phyloP scores from a whole-genome alignment of 2,329 filamentous ascomycete genomes.

The Monosporascus cannonballus region DNA sequence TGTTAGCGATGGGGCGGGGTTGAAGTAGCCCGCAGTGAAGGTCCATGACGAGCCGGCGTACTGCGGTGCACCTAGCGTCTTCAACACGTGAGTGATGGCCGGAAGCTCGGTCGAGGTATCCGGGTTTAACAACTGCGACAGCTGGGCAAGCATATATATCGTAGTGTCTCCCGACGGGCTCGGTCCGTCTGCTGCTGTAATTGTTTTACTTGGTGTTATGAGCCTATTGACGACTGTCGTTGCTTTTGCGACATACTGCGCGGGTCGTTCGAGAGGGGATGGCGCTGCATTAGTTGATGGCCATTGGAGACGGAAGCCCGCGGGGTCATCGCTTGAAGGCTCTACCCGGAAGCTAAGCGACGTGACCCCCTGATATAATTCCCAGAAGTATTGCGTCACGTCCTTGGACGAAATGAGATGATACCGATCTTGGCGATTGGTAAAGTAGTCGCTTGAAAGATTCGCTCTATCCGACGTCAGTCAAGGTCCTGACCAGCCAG shows the following conservation, averaged over 20 bases:
- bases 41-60: constrained; percentile 77
- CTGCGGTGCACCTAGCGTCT: constrained; percentile 55
- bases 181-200: constrained; percentile 15
- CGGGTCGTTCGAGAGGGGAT: constrained; percentile 64
- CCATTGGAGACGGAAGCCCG: constrained; percentile 64
- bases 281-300: constrained; percentile 67
- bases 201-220: constrained; percentile 45
- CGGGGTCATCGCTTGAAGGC: constrained; percentile 47
- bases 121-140: constrained; percentile 75
- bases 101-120: constrained; percentile 86
- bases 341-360: constrained; percentile 76
- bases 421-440: constrained; percentile 89
- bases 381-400: constrained; percentile 76
- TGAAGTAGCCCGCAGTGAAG: constrained; percentile 98
- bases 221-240: constrained; percentile 62
- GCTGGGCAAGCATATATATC: constrained; percentile 81
- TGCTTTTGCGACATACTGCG: constrained; percentile 63
- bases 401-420: constrained; percentile 78
- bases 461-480: constrained; percentile 55
- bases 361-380: constrained; percentile 70
- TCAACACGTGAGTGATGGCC: constrained; percentile 68
- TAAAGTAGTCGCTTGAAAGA: constrained; percentile 90
- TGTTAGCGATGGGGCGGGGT: constrained; percentile 81
- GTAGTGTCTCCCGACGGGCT: constrained; percentile 49
- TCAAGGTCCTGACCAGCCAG: not conserved